Base-by-base conservation (phyloP, 1,139 yeast species). In the Diutina sp. region DNA sequence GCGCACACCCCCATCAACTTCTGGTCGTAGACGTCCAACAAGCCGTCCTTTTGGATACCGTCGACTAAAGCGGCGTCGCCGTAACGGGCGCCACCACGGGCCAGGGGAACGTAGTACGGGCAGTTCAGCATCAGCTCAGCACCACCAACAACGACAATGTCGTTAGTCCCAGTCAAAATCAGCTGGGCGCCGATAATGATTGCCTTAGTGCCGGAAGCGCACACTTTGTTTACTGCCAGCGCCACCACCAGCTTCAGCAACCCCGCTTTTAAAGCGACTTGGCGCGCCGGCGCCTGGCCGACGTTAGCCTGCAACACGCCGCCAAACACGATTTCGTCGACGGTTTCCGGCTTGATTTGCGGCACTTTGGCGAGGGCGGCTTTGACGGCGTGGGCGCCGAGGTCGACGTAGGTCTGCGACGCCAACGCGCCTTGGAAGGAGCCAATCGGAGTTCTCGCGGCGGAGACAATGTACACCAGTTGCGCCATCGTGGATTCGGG, bases 211-310 rank as follows among this genome's bases (percentile, higher is more conserved):
- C 97, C 98, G 21, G 96, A 87, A 51, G 99, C 97, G 78, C 99
- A 93, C 58, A 93, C 98, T 76, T 93, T 93, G 82, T 93, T 93
- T 63, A 93, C 81, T 57, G 97, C 87, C 58, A 97, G 82, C 59
- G 97, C 95, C 55, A 90, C 86, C 57, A 89, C 83, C 60, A 81
- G 74, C 62, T 85, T 83, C 55, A 90, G 80, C 57, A 93, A 77
- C 28, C 98, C 98, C 30, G 98, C 88, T 69, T 85, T 87, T 63
- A 91, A 68, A 18, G 97, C 97, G 58, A 93, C 98, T 75, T 93
- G 99, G 73, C 98, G 87, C 52, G 98, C 99, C 55, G 98, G 98
- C 60, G 93, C 93, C 74, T 93, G 99, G 61, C 99, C 99, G 58
- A 90, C 84, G 67, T 90, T 90, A 63, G 98, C 98, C 66, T 89